Conservation (phyloP, 202 grass and related monocot species). For the Miscanthus sacchariflorus region DNA sequence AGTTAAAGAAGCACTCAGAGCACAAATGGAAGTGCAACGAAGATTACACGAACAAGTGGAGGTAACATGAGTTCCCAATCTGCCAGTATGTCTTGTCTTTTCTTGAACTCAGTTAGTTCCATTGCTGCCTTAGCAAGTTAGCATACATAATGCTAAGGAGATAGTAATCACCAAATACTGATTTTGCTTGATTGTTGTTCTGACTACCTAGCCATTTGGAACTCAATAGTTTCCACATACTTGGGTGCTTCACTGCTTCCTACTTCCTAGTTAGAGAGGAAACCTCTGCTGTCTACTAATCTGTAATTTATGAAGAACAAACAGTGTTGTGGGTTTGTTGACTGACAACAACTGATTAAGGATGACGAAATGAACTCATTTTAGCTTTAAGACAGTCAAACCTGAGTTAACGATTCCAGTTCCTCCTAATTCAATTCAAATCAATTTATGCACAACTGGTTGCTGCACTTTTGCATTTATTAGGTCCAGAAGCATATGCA, state of each 20-base stretch:
- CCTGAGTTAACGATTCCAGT: not conserved
- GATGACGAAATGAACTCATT: not conserved
- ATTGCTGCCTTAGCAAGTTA: not conserved
- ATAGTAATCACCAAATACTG: not conserved
- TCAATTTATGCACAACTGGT: not conserved
- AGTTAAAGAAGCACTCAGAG: slow-evolving; percentile 85
- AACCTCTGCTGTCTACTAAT: not conserved
- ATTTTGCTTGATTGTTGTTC: slow-evolving; percentile 19
- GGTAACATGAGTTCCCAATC: slow-evolving; percentile 50
- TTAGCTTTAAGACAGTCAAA: not conserved
- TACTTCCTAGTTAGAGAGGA: not conserved
- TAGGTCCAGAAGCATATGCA: slow-evolving; percentile 86
- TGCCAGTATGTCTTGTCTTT: not conserved
- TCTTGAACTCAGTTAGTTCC: slow-evolving; percentile 6
- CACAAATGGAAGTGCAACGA: slow-evolving; percentile 87
- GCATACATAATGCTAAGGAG: not conserved
- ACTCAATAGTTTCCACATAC: not conserved
- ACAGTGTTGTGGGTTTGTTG: slow-evolving; percentile 19
- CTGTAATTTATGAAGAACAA: not conserved
- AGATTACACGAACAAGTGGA: slow-evolving; percentile 90
- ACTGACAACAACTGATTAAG: not conserved
- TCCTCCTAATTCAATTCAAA: not conserved
- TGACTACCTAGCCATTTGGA: not conserved
- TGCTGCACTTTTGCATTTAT: slow-evolving; percentile 1
- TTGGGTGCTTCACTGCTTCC: not conserved